Conservation (phyloP, 2,329 filamentous ascomycete species). For the Fusarium subglutinans region DNA sequence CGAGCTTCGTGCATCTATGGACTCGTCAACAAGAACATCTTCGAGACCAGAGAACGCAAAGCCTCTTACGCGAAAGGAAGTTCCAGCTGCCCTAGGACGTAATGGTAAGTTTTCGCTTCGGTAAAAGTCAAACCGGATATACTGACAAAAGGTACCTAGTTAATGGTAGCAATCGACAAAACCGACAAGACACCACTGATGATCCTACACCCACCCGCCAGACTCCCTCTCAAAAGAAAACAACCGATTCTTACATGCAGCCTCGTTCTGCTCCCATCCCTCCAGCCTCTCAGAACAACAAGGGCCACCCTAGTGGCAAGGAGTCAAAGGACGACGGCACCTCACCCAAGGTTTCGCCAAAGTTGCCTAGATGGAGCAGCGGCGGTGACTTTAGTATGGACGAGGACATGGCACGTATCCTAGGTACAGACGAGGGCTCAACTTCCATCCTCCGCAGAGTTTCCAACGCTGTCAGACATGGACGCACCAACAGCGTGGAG, state of each 20-base stretch:
- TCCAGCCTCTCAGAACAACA: slow-evolving; percentile 45
- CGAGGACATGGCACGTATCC: slow-evolving; percentile 91
- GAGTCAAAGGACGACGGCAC: slow-evolving; percentile 56
- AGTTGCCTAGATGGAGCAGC: slow-evolving; percentile 77
- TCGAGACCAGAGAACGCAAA: slow-evolving; percentile 55
- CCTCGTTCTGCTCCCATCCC: slow-evolving; percentile 66
- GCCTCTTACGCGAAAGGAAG: slow-evolving; percentile 71
- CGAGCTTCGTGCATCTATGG: slow-evolving; percentile 55
- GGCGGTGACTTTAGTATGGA: slow-evolving; percentile 93
- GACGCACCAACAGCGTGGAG: slow-evolving; percentile 84
- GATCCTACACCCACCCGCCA: slow-evolving; percentile 35
- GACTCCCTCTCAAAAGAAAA: slow-evolving; percentile 35
- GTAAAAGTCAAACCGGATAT: not conserved
- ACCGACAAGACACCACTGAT: slow-evolving; percentile 37
- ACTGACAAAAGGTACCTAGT: slow-evolving; percentile 30
- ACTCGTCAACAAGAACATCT: slow-evolving; percentile 52
- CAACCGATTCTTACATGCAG: slow-evolving; percentile 65
- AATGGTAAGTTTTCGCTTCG: slow-evolving; percentile 51
- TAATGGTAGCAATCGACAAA: slow-evolving; percentile 41
- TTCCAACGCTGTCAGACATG: slow-evolving; percentile 93
- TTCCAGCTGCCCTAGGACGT: slow-evolving; percentile 54
- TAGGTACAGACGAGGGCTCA: slow-evolving; percentile 79
- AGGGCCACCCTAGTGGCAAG: slow-evolving; percentile 52
- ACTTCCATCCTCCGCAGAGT: slow-evolving; percentile 87
- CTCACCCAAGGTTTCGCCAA: slow-evolving; percentile 68